phyloP scores from a whole-genome alignment of 257 asterid genomes.

The Solanum tarijense region DNA sequence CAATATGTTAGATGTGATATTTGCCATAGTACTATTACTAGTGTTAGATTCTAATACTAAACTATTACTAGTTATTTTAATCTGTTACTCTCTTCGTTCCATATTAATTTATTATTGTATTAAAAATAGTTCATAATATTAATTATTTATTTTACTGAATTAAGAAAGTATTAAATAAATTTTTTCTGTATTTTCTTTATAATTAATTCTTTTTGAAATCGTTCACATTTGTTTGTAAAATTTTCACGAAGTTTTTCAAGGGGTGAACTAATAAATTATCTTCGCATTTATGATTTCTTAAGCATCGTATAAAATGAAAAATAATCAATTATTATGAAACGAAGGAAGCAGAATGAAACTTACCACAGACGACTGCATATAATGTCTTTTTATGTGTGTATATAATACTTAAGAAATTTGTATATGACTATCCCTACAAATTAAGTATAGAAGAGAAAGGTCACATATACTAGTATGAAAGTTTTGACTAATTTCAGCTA shows the following conservation, averaged over 20 bases:
- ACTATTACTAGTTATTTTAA: neutral
- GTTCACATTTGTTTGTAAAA: neutral
- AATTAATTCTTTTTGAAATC: too few species aligned
- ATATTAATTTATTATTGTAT: too few species aligned
- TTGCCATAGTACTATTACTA: neutral
- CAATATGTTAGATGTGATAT: neutral
- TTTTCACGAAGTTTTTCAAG: neutral
- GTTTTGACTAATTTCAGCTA: neutral
- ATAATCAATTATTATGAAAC: neutral
- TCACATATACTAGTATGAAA: neutral
- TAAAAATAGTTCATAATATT: too few species aligned
- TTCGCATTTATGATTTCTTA: too few species aligned
- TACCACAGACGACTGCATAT: neutral
- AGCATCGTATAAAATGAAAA: too few species aligned
- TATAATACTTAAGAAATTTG: neutral
- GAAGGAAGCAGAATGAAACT: neutral
- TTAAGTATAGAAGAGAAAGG: neutral
- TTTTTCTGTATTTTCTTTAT: too few species aligned
- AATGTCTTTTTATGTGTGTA: neutral
- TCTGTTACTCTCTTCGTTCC: neutral
- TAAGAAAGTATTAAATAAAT: neutral
- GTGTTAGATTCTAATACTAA: too few species aligned
- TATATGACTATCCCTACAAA: neutral
- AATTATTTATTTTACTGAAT: too few species aligned
- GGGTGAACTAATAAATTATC: neutral